Percentiles rank a stretch among this genome's conserved stretches.
These are phyloP conservation scores for Filosporella fistucella DNA, from an alignment of 495 filamentous ascomycete genomes.

Conservation along the genomic window DNA sequence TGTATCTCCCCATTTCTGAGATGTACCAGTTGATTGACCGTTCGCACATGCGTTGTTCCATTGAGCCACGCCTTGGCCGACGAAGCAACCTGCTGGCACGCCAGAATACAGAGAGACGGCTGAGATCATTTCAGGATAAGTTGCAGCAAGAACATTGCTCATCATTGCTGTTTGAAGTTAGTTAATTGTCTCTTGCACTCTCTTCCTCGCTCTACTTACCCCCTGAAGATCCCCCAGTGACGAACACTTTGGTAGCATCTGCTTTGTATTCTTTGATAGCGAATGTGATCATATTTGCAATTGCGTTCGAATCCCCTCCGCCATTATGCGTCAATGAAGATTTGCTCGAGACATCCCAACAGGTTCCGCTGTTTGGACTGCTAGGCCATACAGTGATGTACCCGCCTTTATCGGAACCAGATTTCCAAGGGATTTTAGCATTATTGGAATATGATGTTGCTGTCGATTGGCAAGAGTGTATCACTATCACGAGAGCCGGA, in stretches of 20 bases:
- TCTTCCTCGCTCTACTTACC: slow-evolving; percentile 45
- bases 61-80: slow-evolving; percentile 33
- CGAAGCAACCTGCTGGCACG: slow-evolving; percentile 57
- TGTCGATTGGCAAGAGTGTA: slow-evolving; percentile 51
- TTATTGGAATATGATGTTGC: slow-evolving; percentile 42
- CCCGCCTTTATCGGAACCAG: slow-evolving; percentile 43
- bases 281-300: slow-evolving; percentile 57
- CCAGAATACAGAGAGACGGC: slow-evolving; percentile 54
- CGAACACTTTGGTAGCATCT: slow-evolving; percentile 44
- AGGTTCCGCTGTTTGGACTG: slow-evolving; percentile 40
- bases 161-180: slow-evolving; percentile 30
- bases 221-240: slow-evolving; percentile 48
- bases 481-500: slow-evolving; percentile 47
- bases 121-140: slow-evolving; percentile 52
- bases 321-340: slow-evolving; percentile 48
- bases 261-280: slow-evolving; percentile 42
- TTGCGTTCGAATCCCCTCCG: slow-evolving; percentile 52
- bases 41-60: slow-evolving; percentile 42
- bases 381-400: slow-evolving; percentile 54
- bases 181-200: slow-evolving; percentile 6
- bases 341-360: slow-evolving; percentile 57
- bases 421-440: slow-evolving; percentile 37
- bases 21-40: slow-evolving; percentile 31
- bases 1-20: slow-evolving; percentile 36
- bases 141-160: slow-evolving; percentile 52